Base-by-base conservation (phyloP, 2,329 filamentous ascomycete genomes). In the Aspergillus pseudonomiae region DNA sequence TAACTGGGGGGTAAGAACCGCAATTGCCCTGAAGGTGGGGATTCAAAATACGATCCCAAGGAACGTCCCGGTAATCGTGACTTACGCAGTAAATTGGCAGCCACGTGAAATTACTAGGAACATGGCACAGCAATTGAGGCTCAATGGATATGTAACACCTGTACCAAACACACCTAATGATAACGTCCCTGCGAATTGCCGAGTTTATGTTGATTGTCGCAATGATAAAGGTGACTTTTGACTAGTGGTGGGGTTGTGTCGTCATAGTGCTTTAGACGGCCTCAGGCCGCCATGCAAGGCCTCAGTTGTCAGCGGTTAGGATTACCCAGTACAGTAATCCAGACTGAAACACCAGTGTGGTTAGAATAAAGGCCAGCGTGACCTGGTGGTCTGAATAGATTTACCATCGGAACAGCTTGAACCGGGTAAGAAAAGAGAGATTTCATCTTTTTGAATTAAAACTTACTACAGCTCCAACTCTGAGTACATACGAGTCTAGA, bases 1-100 rank as follows among this genome's bases (percentile, higher is more conserved):
- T 39, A 4, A 55, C 32, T 55, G 68, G 65, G 64, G 66, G 65
- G 63, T 26, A 60, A 60, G 61, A 60, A 57, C 34, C 59, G 58
- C 56, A 57, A 6, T 52, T 59, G 60, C 60, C 36, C 52, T 53
- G 32, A 58, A 56, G 62, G 65, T 65, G 64, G 59, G 56, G 60
- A 59, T 21, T 5, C n/a, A 21, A 48, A 48, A 48, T 59, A 52
- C 39, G 59, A 24, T 55, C 39, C 53, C 53, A 59, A 60, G 48
- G 55, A 59, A 57, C 46, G 60, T 63, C 56, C 54, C 53, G n/a
- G 62, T 41, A n/a, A n/a, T 41, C 24, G n/a, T 3, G 34, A 63
- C 65, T 59, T 46, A 67, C 65, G 46, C 39, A 16, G 52, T 30
- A 6, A 36, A 24, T 54, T 52, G 34, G 39, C 26, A 24, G 45